Base-by-base conservation (phyloP, 2,329 filamentous ascomycete genomes). In the Eutypella sp. region DNA sequence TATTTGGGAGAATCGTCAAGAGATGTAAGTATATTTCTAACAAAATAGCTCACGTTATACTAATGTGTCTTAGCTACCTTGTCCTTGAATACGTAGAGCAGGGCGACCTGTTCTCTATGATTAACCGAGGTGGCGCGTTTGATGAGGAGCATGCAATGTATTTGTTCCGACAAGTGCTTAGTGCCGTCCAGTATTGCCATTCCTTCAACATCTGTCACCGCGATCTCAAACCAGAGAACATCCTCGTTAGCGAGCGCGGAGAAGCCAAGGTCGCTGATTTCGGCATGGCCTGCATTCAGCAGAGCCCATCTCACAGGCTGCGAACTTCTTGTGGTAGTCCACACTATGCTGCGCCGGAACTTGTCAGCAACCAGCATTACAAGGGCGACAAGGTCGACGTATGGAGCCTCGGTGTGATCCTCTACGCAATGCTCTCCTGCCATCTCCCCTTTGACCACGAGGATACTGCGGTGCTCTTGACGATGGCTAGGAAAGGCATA, bases 201-300 rank as follows among this genome's bases (percentile, higher is more conserved):
- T 83, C 87, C 3, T 89, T 96, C 69, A 90, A 92, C 56, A 96
- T 99, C 52, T 96, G 91, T 63, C 93, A 99, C 63, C 87, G 93
- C 20, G 93, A 99, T 57, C 74, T 99, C 44, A 99, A 99, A 67
- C 93, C 91, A 0, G 93, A 99, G 68, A 99, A 99, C 58, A 96
- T 99, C 39, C 75, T 99, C 16, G 76, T 99, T 42, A 90, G 90
- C 47, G 73, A 74, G 3, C 73, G 84, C 40, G 78, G 85, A 44
- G 82, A 87, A 47, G 83, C 97, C 65, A 99, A 97, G 68, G 84
- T 99, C 57, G 92, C 92, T 42, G 93, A 99, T 65, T 99, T 99
- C 65, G 92, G 93, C 36, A 96, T 99, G 91, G 93, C 93, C 38
- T 92, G 92, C 3, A 74, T 97, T 36, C 81, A 85, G 52, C 92